Percentiles rank a stretch among this genome's conserved stretches.
phyloP scores from a whole-genome alignment of 2,329 filamentous ascomycete genomes.

The Endothia cerciana region DNA sequence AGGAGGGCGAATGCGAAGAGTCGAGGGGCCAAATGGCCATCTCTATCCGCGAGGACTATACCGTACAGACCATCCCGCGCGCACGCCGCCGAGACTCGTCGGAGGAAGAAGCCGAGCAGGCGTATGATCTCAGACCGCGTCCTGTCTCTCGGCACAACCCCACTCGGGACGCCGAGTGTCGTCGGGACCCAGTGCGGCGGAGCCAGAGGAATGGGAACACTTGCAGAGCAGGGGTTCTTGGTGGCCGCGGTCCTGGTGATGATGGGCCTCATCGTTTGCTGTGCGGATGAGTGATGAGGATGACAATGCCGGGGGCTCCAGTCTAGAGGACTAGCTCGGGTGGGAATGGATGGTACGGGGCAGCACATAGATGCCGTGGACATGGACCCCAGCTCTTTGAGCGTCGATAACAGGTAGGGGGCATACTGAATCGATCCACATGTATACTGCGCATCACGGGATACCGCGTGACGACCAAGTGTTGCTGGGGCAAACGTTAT shows the following conservation, averaged over 20 bases:
- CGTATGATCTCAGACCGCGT: conserved; percentile 22
- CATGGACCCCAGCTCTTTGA: too few relatives aligned
- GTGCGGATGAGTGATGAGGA: conserved; percentile 4
- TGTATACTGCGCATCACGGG: neutral
- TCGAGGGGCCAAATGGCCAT: neutral
- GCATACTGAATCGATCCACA: neutral
- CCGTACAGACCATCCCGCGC: conserved; percentile 19
- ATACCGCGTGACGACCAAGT: neutral
- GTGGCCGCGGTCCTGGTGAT: conserved; percentile 41
- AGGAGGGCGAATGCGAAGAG: conserved; percentile 10
- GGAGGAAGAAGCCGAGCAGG: conserved; percentile 20
- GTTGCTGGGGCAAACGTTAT: neutral
- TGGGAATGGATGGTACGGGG: too few relatives aligned
- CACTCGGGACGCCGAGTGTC: neutral
- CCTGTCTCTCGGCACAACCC: conserved; percentile 11
- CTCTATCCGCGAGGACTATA: conserved; percentile 13
- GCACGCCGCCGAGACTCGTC: conserved; percentile 6
- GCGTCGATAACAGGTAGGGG: too few relatives aligned
- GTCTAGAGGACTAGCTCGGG: too few relatives aligned
- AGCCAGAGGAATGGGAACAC: neutral
- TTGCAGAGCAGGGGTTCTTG: conserved; percentile 18
- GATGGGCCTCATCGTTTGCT: conserved; percentile 31
- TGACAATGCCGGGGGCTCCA: neutral
- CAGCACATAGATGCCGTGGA: too few relatives aligned
- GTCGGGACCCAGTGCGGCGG: neutral